Percentiles rank a stretch among this genome's conserved stretches.
Conservation (phyloP, 257 asterid species). For the Nicotiana attenuata region DNA sequence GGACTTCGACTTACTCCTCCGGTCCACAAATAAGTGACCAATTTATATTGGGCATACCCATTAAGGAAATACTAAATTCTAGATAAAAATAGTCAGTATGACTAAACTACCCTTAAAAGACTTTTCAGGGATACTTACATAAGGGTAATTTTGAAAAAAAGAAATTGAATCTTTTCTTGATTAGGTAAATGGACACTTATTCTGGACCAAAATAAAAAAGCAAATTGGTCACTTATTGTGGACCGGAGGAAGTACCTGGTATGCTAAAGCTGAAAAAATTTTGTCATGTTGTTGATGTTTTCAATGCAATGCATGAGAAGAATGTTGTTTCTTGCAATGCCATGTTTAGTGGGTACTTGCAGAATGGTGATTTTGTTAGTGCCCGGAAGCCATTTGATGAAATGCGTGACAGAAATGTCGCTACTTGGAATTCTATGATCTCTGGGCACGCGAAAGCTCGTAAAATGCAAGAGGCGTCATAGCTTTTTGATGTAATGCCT, state of each 20-base stretch:
- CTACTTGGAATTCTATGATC: constrained; percentile 21
- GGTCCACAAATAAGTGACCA: no score
- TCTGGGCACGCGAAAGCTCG: not conserved
- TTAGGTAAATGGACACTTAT: no score
- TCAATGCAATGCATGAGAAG: constrained; percentile 20
- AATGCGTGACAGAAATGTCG: constrained; percentile 14
- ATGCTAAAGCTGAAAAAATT: constrained; percentile 16
- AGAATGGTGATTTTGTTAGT: constrained; percentile 9
- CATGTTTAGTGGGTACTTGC: constrained; percentile 14
- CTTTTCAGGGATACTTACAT: no score
- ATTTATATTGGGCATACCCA: no score
- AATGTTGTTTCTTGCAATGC: constrained; percentile 20
- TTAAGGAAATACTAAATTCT: no score
- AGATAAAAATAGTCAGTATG: no score
- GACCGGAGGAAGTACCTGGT: constrained; percentile 2
- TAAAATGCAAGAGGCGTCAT: constrained; percentile 8
- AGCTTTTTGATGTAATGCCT: constrained; percentile 18
- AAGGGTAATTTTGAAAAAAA: no score
- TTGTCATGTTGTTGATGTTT: constrained; percentile 6
- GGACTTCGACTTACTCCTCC: not conserved
- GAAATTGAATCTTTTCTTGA: no score
- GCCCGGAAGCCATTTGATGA: constrained; percentile 16
- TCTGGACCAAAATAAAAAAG: no score
- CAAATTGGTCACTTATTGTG: no score
- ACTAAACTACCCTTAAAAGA: no score